A percentile compares a stretch with the other conserved stretches of the same genome.
Conservation (phyloP, 2,329 filamentous ascomycete species). For the Scopulariopsis brevicaulis region DNA sequence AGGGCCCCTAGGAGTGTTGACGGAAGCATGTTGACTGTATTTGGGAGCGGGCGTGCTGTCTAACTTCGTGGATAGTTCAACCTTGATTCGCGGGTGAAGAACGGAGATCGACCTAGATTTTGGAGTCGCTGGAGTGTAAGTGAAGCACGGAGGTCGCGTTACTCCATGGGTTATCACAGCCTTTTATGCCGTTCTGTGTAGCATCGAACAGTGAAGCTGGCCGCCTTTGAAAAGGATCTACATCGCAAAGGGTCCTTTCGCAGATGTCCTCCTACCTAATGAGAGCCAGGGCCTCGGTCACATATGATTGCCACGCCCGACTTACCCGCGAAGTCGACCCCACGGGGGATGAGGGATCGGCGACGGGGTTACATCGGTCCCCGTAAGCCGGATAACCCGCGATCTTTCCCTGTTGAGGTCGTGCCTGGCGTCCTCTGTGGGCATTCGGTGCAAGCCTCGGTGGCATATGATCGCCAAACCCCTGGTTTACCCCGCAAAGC, state of each 20-base stretch:
- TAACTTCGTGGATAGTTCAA: background rate
- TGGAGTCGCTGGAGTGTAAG: background rate
- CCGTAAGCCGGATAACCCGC: background rate
- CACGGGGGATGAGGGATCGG: background rate
- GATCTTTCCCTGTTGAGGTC: background rate
- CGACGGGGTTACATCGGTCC: background rate
- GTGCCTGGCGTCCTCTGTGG: background rate
- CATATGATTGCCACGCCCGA: background rate
- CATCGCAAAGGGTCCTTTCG: background rate
- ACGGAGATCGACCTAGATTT: background rate
- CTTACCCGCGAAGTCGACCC: background rate
- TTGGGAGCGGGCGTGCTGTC: no score
- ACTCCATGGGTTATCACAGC: background rate
- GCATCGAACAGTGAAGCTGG: background rate
- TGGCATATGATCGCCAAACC: background rate
- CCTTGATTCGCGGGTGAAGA: background rate
- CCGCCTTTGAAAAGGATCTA: background rate
- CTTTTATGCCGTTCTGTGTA: background rate
- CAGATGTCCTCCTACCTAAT: background rate
- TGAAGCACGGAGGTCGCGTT: background rate
- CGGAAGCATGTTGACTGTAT: background rate
- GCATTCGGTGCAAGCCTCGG: background rate
- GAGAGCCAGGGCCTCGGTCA: background rate
- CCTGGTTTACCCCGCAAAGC: background rate
- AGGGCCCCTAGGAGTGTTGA: slow-evolving; percentile 4